Base-by-base conservation (phyloP, 768 basidiomycete species). In the Suillus subaureus region DNA sequence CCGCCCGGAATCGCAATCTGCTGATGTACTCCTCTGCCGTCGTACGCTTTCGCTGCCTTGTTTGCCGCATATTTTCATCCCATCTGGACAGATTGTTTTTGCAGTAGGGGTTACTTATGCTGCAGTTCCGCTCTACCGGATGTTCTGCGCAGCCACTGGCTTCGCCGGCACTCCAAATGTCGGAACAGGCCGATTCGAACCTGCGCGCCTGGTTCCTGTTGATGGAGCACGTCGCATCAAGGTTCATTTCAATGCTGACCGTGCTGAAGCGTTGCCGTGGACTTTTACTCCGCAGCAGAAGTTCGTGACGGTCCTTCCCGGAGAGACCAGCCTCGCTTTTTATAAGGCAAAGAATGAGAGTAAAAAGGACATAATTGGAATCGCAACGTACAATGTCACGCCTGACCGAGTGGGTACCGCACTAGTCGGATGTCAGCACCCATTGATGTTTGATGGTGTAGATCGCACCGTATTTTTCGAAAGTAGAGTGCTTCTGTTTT, bases 401-500 rank as follows among this genome's bases (percentile, higher is more conserved):
- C 97, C 97, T n/a, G 93, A 94, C 74, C 86, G 96, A 77, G 97
- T 97, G 73, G 55, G 90, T 81, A 11, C 13, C 1, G 18, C 33
- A 35, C 8, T 47, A 23, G 28, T 42, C 18, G 6, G 40, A 45
- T n/a, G 18, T 37, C 13, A 18, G 40, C 61, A 23, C 21, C 37
- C 28, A 28, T 18, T 26, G 21, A 45, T 43, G 9, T 42, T 52
- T 67, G 13, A 61, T 47, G 18, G 26, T 51, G 23, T 72, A 98
- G 97, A 86, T 99, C 70, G 97, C 97, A 11, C 96, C 97, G 0
- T 99, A 99, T 78, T 99, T 99, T 74, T 95, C 96, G 61, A 99
- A 99, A 80, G 95, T 99, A 15, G 97, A 99, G 77, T 99, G 97
- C 70, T 99, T 99, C 82, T 99, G 97, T 78, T 99, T 99, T 70